Evolutionary conservation across 306 rosid species (phyloP).

Genomic region (Prosopis cineraria): DNA sequence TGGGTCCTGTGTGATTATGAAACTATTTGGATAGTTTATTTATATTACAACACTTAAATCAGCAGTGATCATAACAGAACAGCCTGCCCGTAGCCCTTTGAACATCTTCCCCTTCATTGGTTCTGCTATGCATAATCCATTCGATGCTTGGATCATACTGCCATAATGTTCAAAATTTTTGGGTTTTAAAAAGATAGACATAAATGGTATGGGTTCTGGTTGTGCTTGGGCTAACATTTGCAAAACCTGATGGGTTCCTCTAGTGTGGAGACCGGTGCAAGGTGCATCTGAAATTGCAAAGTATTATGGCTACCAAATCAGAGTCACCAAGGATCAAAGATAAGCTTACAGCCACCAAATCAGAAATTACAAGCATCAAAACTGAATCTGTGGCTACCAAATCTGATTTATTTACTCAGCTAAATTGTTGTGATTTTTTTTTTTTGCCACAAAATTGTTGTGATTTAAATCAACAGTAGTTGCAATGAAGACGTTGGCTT

Average conservation of each 20-base stretch:
- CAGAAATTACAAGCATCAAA: not conserved
- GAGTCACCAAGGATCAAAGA: not conserved
- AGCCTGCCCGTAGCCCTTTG: slow-evolving; percentile 73
- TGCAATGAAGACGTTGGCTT: too few relatives aligned
- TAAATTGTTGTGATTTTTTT: too few relatives aligned
- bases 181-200: not conserved
- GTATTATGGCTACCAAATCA: not conserved
- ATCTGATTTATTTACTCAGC: too few relatives aligned
- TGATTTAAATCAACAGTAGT: too few relatives aligned
- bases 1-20: not conserved
- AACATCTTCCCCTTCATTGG: slow-evolving; percentile 82
- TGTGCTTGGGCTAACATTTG: not conserved
- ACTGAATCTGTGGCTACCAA: too few relatives aligned
- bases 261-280: not conserved
- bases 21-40: not conserved
- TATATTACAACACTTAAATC: slow-evolving; percentile 52
- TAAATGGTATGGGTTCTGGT: too few relatives aligned
- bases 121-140: slow-evolving; percentile 49
- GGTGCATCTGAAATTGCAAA: not conserved
- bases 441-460: too few relatives aligned
- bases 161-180: not conserved
- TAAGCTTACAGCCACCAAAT: not conserved
- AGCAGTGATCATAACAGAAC: slow-evolving; percentile 48
- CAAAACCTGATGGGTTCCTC: not conserved
- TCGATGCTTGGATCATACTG: too few relatives aligned